Evolutionary conservation across 2,329 filamentous ascomycete species (phyloP).

Genomic region (Fusarium subtropicale): DNA sequence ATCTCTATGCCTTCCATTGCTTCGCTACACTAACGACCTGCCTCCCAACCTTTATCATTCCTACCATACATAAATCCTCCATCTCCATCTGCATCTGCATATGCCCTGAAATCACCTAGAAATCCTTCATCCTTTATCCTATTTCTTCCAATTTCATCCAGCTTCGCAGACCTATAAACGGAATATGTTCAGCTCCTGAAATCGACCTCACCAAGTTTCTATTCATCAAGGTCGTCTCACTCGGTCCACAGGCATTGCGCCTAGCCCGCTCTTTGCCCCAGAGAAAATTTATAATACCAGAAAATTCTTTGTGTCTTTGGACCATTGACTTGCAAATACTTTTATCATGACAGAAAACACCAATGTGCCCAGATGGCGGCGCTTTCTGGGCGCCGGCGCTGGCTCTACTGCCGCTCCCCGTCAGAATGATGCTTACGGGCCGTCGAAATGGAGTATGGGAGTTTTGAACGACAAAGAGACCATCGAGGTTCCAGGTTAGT

Average conservation of each 20-base stretch:
- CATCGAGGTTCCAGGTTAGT: constrained; percentile 85
- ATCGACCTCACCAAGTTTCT: not conserved
- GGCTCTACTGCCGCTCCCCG: constrained; percentile 8
- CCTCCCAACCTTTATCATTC: not conserved
- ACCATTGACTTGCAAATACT: not conserved
- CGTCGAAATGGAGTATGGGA: constrained; percentile 73
- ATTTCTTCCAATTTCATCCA: not conserved
- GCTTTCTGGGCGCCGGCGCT: constrained; percentile 33
- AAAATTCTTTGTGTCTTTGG: not conserved
- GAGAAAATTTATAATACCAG: not conserved
- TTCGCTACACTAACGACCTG: constrained; percentile 6
- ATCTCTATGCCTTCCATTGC: constrained; percentile 19
- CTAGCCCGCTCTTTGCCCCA: constrained; percentile 2
- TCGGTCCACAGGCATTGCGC: not conserved
- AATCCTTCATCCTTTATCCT: not conserved
- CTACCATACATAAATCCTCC: not conserved
- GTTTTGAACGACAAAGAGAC: constrained; percentile 84
- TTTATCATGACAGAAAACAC: constrained; percentile 35
- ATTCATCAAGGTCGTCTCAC: constrained; percentile 16
- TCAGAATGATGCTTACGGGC: constrained; percentile 29
- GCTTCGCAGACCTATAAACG: constrained; percentile 6
- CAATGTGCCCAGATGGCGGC: constrained; percentile 32
- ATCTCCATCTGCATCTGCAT: constrained; percentile 1
- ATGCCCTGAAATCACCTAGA: not conserved
- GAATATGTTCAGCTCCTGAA: constrained; percentile 1